These are phyloP conservation scores for Fistulinella prunicolor DNA, from an alignment of 768 basidiomycete species.

Conservation along the genomic window DNA sequence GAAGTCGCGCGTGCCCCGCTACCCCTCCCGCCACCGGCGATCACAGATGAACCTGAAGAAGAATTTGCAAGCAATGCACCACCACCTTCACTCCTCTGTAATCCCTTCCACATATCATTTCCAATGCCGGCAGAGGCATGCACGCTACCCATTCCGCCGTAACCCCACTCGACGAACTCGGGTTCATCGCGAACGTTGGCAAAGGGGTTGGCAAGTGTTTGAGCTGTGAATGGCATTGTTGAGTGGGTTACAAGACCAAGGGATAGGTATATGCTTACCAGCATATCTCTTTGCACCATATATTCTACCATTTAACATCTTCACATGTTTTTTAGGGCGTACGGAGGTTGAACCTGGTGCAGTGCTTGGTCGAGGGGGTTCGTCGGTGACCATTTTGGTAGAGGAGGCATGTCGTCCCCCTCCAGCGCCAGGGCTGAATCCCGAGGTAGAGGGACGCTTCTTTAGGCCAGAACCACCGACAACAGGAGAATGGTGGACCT, in stretches of 20 bases:
- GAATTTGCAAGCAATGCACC: conserved; percentile 21
- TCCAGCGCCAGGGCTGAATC: conserved; percentile 21
- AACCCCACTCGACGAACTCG: conserved; percentile 92
- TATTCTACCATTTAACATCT: conserved; percentile 83
- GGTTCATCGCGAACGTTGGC: conserved; percentile 62
- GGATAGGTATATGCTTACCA: conserved; percentile 11
- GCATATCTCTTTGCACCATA: conserved; percentile 54
- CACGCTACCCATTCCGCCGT: conserved; percentile 76
- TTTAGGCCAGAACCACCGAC: conserved; percentile 4
- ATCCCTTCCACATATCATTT: conserved; percentile 28
- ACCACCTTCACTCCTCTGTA: conserved; percentile 28
- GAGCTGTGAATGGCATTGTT: conserved; percentile 11
- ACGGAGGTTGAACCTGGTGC: conserved; percentile 4
- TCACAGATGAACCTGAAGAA: conserved; percentile 15
- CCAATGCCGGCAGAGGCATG: conserved; percentile 25
- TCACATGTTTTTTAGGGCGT: conserved; percentile 37
- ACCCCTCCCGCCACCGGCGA: conserved; percentile 12
- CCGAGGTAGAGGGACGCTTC: conserved; percentile 26
- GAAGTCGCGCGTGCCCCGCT: conserved; percentile 13
- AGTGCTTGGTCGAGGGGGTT: conserved; percentile 7
- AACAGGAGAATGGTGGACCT: neutral
- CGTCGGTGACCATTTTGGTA: conserved; percentile 2
- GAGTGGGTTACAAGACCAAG: neutral
- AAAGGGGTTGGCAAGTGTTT: conserved; percentile 53
- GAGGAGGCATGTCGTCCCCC: conserved; percentile 28